Evolutionary conservation across 2,329 filamentous ascomycete species (phyloP), one percentile per base, ranked within the genome.

Genomic region (Cadophora sp.): DNA sequence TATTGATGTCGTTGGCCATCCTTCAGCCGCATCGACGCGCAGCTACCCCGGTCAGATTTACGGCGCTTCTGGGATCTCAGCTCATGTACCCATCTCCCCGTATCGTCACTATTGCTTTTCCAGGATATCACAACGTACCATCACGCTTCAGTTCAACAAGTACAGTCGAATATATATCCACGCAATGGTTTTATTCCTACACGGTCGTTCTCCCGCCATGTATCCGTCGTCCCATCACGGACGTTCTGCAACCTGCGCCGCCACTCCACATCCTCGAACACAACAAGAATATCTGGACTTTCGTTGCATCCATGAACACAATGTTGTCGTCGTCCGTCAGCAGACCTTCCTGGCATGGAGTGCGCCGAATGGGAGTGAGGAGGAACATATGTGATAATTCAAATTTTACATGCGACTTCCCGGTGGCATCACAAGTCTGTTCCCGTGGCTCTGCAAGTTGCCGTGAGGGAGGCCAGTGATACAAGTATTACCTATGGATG

Each of bases 1-100:
- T 71, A 19, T 62, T 58, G 60, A 69, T 71, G 46, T 70, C 6
- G 68, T 70, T 68, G 40, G 59, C 27, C 27, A 73, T 31, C 51
- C 70, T n/a, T n/a, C n/a, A n/a, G n/a, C n/a, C n/a, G n/a, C n/a
- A n/a, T n/a, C n/a, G n/a, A n/a, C n/a, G n/a, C n/a, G n/a, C n/a
- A n/a, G n/a, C n/a, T n/a, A n/a, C n/a, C n/a, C n/a, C n/a, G n/a
- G n/a, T n/a, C n/a, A n/a, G n/a, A n/a, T n/a, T n/a, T n/a, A n/a
- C n/a, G n/a, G n/a, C n/a, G n/a, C n/a, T n/a, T n/a, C n/a, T n/a
- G n/a, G n/a, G n/a, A n/a, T n/a, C n/a, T n/a, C n/a, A n/a, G n/a
- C n/a, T 37, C 40, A 60, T 40, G 43, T 34, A 48, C 31, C 40
- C 19, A 31, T 34, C 53, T 68, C 46, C 59, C 48, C 55, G 4